Base-by-base conservation (phyloP, 306 rosid species). In the Trifolium subterraneum region DNA sequence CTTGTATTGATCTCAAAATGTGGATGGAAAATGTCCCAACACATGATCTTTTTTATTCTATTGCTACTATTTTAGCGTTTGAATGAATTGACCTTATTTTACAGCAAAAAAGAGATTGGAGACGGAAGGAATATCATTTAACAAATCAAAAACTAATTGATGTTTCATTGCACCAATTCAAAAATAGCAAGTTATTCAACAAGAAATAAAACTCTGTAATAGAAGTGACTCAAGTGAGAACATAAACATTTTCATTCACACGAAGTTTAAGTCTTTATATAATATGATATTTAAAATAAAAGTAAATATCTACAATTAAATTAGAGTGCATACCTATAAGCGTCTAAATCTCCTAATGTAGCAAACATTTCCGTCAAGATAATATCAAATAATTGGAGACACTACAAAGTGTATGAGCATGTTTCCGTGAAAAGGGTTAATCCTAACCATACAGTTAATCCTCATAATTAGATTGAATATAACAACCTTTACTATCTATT, bases 181-280 rank as follows among this genome's bases (percentile, higher is more conserved):
- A 80, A 83, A 60, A 33, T 73, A 38, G 67, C 71, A 63, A 68
- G 77, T 80, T 56, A 78, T 78, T 70, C 58, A 82, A 73, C 23
- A 68, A 56, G 65, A 71, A 76, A 54, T 42, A 38, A 11, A 72
- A 68, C 67, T 44, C 55, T 58, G 69, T 68, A 64, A 51, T 35
- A 45, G 4, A 51, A 23, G 47, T 70, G 27, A 59, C 20, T 44
- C 7, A 51, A 18, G 62, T 70, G 29, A 59, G 58, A 75, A 51
- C 22, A 56, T 56, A 54, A 44, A 55, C 19, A 45, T 44, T 56
- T 69, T 13, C 52, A 20, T 39, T 11, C 18, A 38, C 51, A 39
- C 33, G 6, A 29, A 29, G 33, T 29, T 29, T 19, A 16, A 48
- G 20, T 12, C 50, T 44, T 44, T 0, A 14, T 44, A 44, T 13